Base-by-base conservation (phyloP, 2,329 filamentous ascomycete species). In the Lasiodiplodia theobromae region DNA sequence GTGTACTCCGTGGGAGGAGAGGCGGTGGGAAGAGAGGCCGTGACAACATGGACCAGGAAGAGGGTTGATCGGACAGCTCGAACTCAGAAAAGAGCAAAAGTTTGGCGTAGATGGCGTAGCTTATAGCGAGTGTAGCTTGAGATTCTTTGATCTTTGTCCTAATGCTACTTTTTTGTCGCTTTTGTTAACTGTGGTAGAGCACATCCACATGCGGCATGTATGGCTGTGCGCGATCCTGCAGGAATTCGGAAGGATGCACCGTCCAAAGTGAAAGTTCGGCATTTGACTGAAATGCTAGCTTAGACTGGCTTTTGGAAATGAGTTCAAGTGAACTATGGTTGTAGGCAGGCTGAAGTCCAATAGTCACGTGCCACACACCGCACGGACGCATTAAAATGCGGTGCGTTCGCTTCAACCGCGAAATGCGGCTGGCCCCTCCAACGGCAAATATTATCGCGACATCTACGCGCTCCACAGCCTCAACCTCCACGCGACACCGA, bases 41-140 rank as follows among this genome's bases (percentile, higher is more conserved):
- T 69, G 87, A 89, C 77, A 84, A 89, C 62, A 94, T 94, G 92
- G 92, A 95, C 79, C 83, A 84, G 49, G 92, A 93, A 73, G 92
- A 94, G 78, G 88, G 90, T 71, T 92, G n/a, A 60, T 34, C 23
- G 11, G 37, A n/a, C 4, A n/a, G 47, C 5, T 21, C 47, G 10
- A n/a, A 31, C 38, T 8, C 8, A 14, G 31, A 21, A 25, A 34
- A 21, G 28, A 37, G 4, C 21, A 52, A 52, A 49, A 52, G 8
- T 18, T 52, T 64, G 60, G 60, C 60, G 60, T 52, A 31, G 23
- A 31, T 16, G 60, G 60, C 60, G 60, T 40, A 52, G 31, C 21
- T 25, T 37, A 64, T 64, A 52, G 47, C 60, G 47, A 64, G 37
- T 64, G 10, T 49, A 28, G 44, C 44, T 37, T 25, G 25, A 18